A percentile compares a stretch with the other conserved stretches of the same genome.
Evolutionary conservation across 306 rosid genomes (phyloP).

Genomic region (Malus domestica): ASM211411v1 NC_041805.1:13977501-13978000

Average conservation of each 20-base stretch:
- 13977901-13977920: conserved; percentile 84
- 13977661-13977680: neutral
- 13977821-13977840: neutral
- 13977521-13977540: neutral
- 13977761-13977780: conserved; percentile 89
- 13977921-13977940: conserved; percentile 73
- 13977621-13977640: neutral
- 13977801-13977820: conserved; percentile 3
- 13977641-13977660: neutral
- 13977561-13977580: neutral
- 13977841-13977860: neutral
- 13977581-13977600: neutral
- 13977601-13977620: neutral
- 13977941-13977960: conserved; percentile 74
- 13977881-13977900: neutral
- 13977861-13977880: neutral
- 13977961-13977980: conserved; percentile 49
- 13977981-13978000: conserved; percentile 1
- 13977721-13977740: neutral
- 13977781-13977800: conserved; percentile 64
- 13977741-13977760: conserved; percentile 68
- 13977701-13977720: neutral
- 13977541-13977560: neutral
- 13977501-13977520: neutral
- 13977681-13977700: neutral